phyloP scores from a whole-genome alignment of 129 eudicot species.

The Centrapalus pauciflorus region DNA sequence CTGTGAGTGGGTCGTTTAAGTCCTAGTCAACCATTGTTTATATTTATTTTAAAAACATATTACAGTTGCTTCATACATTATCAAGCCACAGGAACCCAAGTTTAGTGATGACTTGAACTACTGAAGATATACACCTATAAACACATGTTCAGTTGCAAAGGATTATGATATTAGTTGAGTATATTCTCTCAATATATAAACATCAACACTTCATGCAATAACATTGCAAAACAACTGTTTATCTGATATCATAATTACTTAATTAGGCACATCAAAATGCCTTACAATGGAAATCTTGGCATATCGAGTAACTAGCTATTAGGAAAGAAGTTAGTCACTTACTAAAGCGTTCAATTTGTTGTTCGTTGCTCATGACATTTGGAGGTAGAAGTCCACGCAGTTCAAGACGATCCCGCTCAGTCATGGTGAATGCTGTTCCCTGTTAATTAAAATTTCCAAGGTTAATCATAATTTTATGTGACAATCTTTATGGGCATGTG shows the following conservation, averaged over 20 bases:
- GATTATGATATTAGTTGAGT: neutral
- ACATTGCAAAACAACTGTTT: neutral
- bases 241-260: neutral
- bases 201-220: neutral
- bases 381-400: conserved; percentile 97
- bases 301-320: neutral
- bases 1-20: too few species aligned
- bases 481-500: neutral
- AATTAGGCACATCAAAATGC: neutral
- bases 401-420: conserved; percentile 95
- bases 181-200: too few species aligned
- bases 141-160: neutral
- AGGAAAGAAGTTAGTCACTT: conserved; percentile 26
- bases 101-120: neutral
- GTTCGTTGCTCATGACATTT: conserved; percentile 84
- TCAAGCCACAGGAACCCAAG: neutral
- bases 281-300: neutral
- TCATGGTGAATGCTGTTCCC: conserved; percentile 97
- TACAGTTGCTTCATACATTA: neutral
- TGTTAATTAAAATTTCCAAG: conserved; percentile 23
- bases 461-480: conserved; percentile 4
- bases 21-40: neutral
- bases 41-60: too few species aligned
- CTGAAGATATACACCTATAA: neutral
- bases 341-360: conserved; percentile 93